Evolutionary conservation across 768 basidiomycete species (phyloP).

Genomic region (Suillus plorans): DNA sequence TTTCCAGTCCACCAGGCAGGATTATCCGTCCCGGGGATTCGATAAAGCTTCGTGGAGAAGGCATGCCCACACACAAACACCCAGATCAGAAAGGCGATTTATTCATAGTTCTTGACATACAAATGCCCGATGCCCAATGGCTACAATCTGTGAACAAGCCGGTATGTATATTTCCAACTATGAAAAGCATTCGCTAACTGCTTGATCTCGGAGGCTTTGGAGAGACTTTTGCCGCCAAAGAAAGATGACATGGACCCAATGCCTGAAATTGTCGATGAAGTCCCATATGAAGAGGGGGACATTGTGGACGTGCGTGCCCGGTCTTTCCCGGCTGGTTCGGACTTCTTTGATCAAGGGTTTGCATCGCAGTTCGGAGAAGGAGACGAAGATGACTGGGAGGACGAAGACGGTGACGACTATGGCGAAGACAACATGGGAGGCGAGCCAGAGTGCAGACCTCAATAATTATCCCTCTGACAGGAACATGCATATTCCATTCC

Average conservation of each 20-base stretch:
- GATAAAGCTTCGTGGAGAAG: constrained; percentile 79
- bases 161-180: constrained; percentile 37
- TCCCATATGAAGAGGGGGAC: constrained; percentile 71
- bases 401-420: constrained; percentile 65
- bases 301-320: constrained; percentile 82
- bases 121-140: constrained; percentile 88
- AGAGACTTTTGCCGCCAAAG: constrained; percentile 71
- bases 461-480: constrained; percentile 36
- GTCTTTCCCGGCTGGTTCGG: constrained; percentile 69
- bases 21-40: constrained; percentile 74
- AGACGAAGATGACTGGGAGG: constrained; percentile 71
- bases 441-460: constrained; percentile 62
- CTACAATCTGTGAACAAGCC: constrained; percentile 58
- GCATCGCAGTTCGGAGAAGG: constrained; percentile 67
- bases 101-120: constrained; percentile 78
- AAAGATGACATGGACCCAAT: constrained; percentile 69
- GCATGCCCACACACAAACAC: constrained; percentile 80
- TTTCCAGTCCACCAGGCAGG: constrained; percentile 72
- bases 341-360: constrained; percentile 79
- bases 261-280: constrained; percentile 71
- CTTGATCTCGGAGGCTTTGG: constrained; percentile 51
- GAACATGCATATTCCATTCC: constrained; percentile 14
- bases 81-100: constrained; percentile 75
- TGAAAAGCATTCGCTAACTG: constrained; percentile 7
- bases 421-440: constrained; percentile 37